These are phyloP conservation scores for Bjerkandera adusta DNA, from an alignment of 1,284 basidiomycete species.

Conservation along the genomic window DNA sequence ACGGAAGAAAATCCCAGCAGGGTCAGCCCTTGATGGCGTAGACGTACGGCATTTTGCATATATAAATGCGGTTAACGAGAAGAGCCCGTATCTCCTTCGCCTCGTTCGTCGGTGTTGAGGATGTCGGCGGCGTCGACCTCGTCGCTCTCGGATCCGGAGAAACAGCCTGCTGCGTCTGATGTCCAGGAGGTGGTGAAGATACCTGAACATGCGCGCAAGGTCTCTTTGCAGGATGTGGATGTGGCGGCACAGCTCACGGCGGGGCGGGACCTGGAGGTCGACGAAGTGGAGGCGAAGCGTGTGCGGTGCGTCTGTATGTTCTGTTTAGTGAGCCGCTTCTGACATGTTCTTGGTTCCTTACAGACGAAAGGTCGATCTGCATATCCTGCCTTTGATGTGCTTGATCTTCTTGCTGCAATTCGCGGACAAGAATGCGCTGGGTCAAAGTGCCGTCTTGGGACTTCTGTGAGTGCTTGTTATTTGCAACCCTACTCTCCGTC, in stretches of 20 bases:
- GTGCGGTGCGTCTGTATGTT: not conserved
- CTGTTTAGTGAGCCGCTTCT: not conserved
- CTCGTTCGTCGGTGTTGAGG: no score
- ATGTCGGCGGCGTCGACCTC: slow-evolving; percentile 4
- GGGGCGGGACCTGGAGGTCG: slow-evolving; percentile 31
- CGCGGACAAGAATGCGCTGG: slow-evolving; percentile 69
- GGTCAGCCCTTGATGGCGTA: no score
- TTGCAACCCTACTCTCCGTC: not conserved
- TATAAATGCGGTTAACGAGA: no score
- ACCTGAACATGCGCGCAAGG: not conserved
- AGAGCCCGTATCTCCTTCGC: no score
- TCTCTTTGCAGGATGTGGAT: slow-evolving; percentile 38
- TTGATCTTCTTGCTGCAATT: slow-evolving; percentile 60
- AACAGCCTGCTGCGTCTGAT: not conserved
- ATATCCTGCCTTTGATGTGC: slow-evolving; percentile 64
- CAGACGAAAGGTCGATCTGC: slow-evolving; percentile 58
- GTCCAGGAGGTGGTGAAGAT: not conserved
- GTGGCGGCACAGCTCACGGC: slow-evolving; percentile 54
- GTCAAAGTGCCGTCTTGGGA: slow-evolving; percentile 57
- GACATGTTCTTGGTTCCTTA: not conserved
- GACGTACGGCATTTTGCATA: no score
- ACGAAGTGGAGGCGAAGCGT: slow-evolving; percentile 8
- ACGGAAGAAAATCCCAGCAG: no score
- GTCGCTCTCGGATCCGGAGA: slow-evolving; percentile 5
- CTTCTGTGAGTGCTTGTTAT: slow-evolving; percentile 51